phyloP scores from a whole-genome alignment of 2,329 filamentous ascomycete species.

The Paraconiothyrium sp. region DNA sequence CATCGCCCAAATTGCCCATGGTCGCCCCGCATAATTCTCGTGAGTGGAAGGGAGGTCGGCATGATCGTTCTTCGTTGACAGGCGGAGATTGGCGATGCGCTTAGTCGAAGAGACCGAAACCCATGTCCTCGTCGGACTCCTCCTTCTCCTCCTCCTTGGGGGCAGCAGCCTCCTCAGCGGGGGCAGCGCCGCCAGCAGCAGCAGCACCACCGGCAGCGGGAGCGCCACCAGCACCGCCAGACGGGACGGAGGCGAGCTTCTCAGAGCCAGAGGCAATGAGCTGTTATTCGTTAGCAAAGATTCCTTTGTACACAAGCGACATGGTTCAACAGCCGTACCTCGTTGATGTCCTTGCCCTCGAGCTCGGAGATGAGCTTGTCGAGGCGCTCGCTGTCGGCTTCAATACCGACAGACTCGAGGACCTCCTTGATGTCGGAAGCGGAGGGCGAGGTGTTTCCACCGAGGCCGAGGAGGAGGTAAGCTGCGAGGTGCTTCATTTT shows the following conservation, averaged over 20 bases:
- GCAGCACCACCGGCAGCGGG: conserved; percentile 70
- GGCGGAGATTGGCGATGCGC: conserved; percentile 36
- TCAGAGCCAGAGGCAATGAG: conserved; percentile 87
- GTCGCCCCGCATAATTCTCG: conserved; percentile 45
- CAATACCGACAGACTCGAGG: conserved; percentile 92
- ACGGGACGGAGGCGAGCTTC: conserved; percentile 98
- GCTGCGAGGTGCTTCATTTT: conserved; percentile 99
- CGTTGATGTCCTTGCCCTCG: conserved; percentile 88
- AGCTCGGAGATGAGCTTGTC: conserved; percentile 89
- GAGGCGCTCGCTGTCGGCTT: conserved; percentile 87
- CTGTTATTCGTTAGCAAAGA: conserved; percentile 60
- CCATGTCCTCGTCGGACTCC: conserved; percentile 79
- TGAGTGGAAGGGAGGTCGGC: conserved; percentile 39
- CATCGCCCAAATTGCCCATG: conserved; percentile 44
- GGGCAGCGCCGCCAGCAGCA: conserved; percentile 71
- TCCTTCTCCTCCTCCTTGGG: conserved; percentile 80
- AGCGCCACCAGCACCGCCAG: conserved; percentile 80
- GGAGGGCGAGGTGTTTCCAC: conserved; percentile 89
- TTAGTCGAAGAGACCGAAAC: conserved; percentile 76
- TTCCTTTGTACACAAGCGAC: conserved; percentile 36
- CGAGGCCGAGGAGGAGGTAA: conserved; percentile 96
- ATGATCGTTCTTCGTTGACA: conserved; percentile 41
- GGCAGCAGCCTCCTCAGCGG: conserved; percentile 58
- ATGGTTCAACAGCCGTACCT: conserved; percentile 67
- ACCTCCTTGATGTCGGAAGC: conserved; percentile 82